Evolutionary conservation across 768 basidiomycete genomes (phyloP), one percentile per base, ranked within the genome.

Genomic region (Ramaria sp.): DNA sequence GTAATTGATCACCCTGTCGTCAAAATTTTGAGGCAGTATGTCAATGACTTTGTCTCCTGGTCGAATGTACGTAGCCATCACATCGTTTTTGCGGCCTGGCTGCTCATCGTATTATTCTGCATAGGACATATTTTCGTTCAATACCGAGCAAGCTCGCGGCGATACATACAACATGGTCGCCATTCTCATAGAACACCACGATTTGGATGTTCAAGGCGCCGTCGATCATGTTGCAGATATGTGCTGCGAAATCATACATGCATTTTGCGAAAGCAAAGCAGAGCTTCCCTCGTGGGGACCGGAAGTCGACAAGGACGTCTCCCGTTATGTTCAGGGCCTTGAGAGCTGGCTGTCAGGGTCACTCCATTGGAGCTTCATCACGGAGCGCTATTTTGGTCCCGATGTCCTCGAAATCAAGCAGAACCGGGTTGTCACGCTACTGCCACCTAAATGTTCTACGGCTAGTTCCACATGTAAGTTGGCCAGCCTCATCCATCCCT

Each of bases 341-440:
- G 78, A 81, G 62, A 76, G 83, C 59, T 87, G 85, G 86, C 83
- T 86, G 60, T 77, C 84, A 38, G 86, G 83, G 70, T 81, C 79
- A 34, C 68, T 86, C 38, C 79, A 84, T 59, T 88, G 86, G 86
- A 83, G 82, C 65, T 86, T 84, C 68, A 75, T 78, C 68, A 79
- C 79, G 2, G 74, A 76, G 56, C 75, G 86, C 2, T 88, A 88
- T 64, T 87, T 88, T 64, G 86, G 83, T 1, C 34, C 34, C 34
- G 34, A 37, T 2, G 34, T 37, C 13, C 34, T 10, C 13, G 10
- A 37, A 13, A 37, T 37, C 34, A 37, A 37, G 34, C 34, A 37
- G 34, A 37, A 7, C 34, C 9, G 13, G 34, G 13, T 37, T 37
- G 9, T 37, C 34, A 37, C 10, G 13, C 9, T 37, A 9, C 3